phyloP scores from a whole-genome alignment of 306 rosid genomes.

The Datisca glomerata region DNA sequence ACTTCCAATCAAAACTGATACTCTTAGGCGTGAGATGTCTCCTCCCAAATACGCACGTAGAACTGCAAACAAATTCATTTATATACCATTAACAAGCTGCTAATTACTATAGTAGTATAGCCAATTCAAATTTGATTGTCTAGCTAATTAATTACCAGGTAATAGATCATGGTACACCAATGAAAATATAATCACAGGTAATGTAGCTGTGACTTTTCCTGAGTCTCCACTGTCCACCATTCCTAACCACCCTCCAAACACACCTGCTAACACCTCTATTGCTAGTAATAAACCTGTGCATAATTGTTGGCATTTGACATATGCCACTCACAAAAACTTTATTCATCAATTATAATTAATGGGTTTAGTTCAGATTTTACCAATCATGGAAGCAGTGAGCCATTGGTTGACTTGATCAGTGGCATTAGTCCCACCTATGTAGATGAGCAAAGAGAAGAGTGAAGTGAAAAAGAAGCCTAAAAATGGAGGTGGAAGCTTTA shows the following conservation, averaged over 20 bases:
- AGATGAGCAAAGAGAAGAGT: conserved; percentile 44
- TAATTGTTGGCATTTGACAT: neutral
- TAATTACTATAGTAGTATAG: neutral
- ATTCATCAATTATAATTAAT: neutral
- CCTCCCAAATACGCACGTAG: conserved; percentile 72
- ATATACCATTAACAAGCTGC: neutral
- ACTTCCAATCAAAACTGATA: conserved; percentile 53
- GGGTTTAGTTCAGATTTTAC: conserved; percentile 16
- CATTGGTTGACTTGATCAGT: conserved; percentile 56
- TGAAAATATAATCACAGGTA: conserved; percentile 53
- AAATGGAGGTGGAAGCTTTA: conserved; percentile 48
- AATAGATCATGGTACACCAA: conserved; percentile 60
- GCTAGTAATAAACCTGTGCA: conserved; percentile 45
- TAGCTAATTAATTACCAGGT: conserved; percentile 40
- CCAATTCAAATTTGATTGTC: no score
- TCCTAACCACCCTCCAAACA: conserved; percentile 51
- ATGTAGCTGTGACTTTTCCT: conserved; percentile 39
- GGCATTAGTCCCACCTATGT: conserved; percentile 41
- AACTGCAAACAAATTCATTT: conserved; percentile 27
- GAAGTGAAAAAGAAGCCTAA: conserved; percentile 41
- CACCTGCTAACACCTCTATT: conserved; percentile 42
- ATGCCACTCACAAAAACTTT: neutral
- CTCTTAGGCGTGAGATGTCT: conserved; percentile 42
- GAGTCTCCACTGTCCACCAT: conserved; percentile 35
- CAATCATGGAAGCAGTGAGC: conserved; percentile 59